phyloP scores from a whole-genome alignment of 83 land plant species.

The Picea engelmannii region DNA sequence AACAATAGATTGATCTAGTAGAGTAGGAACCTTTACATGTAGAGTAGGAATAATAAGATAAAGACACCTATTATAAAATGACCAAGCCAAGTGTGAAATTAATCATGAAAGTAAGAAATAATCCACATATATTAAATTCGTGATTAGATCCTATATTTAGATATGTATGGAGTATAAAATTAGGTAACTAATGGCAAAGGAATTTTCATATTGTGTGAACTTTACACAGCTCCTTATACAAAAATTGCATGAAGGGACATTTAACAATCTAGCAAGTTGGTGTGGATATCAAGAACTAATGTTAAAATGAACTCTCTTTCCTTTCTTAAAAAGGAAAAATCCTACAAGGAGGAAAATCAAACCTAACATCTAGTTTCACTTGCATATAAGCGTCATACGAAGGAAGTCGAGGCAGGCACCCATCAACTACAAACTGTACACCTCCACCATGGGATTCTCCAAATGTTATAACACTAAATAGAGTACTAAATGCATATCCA shows the following conservation, averaged over 20 bases:
- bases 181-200: background rate
- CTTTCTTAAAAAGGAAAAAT: background rate
- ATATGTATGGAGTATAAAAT: background rate
- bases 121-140: too few species aligned
- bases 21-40: background rate
- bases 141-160: background rate
- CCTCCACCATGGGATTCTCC: too few species aligned
- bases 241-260: background rate
- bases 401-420: too few species aligned
- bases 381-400: conserved; percentile 37
- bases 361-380: conserved; percentile 92
- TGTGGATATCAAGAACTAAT: background rate
- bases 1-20: conserved; percentile 21
- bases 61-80: background rate
- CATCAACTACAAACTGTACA: too few species aligned
- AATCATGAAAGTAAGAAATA: background rate
- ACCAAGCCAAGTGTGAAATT: background rate
- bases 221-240: background rate
- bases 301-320: background rate
- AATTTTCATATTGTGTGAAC: too few species aligned
- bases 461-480: too few species aligned
- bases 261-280: background rate
- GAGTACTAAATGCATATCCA: too few species aligned
- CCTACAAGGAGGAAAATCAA: background rate
- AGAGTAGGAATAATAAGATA: background rate